phyloP scores from a whole-genome alignment of 2,329 filamentous ascomycete genomes.

The Fusarium nodosum region DNA sequence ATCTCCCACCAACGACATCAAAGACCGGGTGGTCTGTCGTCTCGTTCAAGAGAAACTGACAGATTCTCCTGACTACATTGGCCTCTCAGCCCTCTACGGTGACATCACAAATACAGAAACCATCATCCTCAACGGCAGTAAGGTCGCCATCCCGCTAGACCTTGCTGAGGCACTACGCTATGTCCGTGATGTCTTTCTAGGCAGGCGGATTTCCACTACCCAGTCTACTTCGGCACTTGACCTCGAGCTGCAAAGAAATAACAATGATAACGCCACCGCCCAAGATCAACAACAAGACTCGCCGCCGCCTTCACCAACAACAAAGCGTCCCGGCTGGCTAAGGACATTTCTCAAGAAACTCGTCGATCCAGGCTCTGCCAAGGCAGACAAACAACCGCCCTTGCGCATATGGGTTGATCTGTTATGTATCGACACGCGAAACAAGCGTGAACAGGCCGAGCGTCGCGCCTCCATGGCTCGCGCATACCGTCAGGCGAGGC shows the following conservation, averaged over 20 bases:
- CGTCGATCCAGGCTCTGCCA: conserved; percentile 11
- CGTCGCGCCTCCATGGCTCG: conserved; percentile 40
- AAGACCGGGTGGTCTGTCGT: conserved; percentile 41
- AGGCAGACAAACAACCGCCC: conserved; percentile 23
- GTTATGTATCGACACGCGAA: conserved; percentile 39
- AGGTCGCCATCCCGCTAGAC: conserved; percentile 33
- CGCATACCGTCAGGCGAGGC: conserved; percentile 40
- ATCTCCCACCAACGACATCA: conserved; percentile 36
- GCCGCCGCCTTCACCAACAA: conserved; percentile 32
- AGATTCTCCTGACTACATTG: conserved; percentile 43
- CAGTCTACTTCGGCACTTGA: conserved; percentile 25
- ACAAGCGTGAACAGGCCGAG: conserved; percentile 37
- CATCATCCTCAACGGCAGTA: conserved; percentile 35
- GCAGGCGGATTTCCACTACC: conserved; percentile 17
- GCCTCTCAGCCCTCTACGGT: conserved; percentile 43
- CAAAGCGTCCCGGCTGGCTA: conserved; percentile 42
- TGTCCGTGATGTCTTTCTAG: conserved; percentile 43
- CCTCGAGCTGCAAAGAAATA: conserved; percentile 20
- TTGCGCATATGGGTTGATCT: conserved; percentile 44
- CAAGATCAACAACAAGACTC: conserved; percentile 8
- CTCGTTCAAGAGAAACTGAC: conserved; percentile 38
- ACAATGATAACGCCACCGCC: not conserved
- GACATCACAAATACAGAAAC: conserved; percentile 39
- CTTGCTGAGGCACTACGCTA: conserved; percentile 43
- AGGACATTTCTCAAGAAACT: conserved; percentile 40